These are phyloP conservation scores for Torulaspora maleeae DNA, from an alignment of 805 yeast species.

Conservation along the genomic window DNA sequence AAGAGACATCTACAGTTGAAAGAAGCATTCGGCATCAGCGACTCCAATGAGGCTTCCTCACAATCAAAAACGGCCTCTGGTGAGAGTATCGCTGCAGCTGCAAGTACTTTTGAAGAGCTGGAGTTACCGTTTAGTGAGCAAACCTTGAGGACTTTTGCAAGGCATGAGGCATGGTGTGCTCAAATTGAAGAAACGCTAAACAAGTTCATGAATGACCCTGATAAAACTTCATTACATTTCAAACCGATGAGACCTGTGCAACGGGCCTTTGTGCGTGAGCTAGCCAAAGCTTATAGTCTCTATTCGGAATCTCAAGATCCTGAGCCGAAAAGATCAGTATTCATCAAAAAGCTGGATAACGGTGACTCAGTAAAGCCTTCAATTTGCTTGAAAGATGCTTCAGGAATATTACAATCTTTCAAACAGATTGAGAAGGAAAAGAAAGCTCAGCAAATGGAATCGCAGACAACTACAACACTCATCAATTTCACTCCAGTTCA, in stretches of 20 bases:
- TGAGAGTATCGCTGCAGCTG: constrained; percentile 23
- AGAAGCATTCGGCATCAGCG: constrained; percentile 50
- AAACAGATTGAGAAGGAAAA: constrained; percentile 34
- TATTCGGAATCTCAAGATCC: constrained; percentile 73
- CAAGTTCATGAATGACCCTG: constrained; percentile 43
- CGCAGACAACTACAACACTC: constrained; percentile 22
- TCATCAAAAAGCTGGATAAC: constrained; percentile 41
- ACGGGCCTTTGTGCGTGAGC: constrained; percentile 63
- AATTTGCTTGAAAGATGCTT: constrained; percentile 25
- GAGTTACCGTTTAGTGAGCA: constrained; percentile 43
- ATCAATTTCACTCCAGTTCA: constrained; percentile 25
- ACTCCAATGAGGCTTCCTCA: background rate
- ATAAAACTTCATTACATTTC: constrained; percentile 50
- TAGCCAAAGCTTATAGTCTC: constrained; percentile 55
- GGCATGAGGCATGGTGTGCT: constrained; percentile 65
- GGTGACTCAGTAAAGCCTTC: constrained; percentile 24
- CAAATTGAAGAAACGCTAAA: constrained; percentile 53
- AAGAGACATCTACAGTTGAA: constrained; percentile 59
- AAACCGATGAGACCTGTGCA: constrained; percentile 69
- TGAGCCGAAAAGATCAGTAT: constrained; percentile 74
- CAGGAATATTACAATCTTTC: constrained; percentile 45
- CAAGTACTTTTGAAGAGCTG: constrained; percentile 28
- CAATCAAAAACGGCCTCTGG: constrained; percentile 7
- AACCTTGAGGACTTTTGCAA: constrained; percentile 44
- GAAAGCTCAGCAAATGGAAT: constrained; percentile 30